Conservation (phyloP, 139 green algal species). For the Chlamydomonas applanata region DNA sequence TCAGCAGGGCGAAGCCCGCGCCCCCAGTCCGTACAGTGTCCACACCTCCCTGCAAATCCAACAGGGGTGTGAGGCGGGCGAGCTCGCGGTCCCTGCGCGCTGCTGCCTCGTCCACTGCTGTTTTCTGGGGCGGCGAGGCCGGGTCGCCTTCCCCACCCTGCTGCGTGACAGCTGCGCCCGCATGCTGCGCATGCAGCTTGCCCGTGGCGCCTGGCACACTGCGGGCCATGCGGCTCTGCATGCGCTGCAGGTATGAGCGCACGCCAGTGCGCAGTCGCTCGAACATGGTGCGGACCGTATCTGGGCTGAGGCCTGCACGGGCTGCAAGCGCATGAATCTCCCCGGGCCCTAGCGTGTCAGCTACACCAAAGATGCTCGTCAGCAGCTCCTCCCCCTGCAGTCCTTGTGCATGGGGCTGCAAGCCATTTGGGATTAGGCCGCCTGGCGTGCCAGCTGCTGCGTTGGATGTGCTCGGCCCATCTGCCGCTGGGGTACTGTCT, state of each 20-base stretch:
- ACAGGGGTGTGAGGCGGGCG: neutral
- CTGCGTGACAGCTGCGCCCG: too few species aligned
- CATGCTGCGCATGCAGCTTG: neutral
- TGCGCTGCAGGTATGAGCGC: neutral
- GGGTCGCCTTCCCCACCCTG: too few species aligned
- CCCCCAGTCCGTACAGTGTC: neutral
- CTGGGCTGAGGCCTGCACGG: neutral
- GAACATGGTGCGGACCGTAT: neutral
- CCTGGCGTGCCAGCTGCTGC: neutral
- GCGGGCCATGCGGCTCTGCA: neutral
- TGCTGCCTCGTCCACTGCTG: constrained; percentile 1
- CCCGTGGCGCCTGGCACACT: neutral
- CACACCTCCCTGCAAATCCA: neutral
- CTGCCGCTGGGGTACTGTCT: neutral
- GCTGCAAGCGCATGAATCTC: neutral
- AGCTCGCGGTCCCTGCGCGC: neutral
- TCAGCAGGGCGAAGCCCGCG: neutral
- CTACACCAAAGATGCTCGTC: neutral
- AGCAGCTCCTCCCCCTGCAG: constrained; percentile 13
- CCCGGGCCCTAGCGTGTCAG: neutral
- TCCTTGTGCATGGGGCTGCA: too few species aligned
- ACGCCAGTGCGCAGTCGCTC: constrained; percentile 1
- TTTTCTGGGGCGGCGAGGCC: neutral
- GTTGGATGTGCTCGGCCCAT: neutral
- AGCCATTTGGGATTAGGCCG: too few species aligned